These are phyloP conservation scores for Yarrowia phangngaensis DNA, from an alignment of 805 yeast genomes.

Conservation along the genomic window DNA sequence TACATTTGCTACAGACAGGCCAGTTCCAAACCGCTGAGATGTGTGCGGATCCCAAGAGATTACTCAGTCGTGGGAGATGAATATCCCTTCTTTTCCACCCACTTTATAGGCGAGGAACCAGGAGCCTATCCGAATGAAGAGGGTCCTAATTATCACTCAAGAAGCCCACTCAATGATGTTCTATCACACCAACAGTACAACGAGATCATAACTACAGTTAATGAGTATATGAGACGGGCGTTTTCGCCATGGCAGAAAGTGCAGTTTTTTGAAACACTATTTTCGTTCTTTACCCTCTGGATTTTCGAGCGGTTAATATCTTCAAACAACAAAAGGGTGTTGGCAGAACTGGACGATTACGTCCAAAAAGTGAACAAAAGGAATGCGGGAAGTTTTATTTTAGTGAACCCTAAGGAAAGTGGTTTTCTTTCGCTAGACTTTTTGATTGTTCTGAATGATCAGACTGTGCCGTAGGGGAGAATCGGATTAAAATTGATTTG, in stretches of 20 bases:
- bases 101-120: constrained; percentile 21
- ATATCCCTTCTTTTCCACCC: constrained; percentile 11
- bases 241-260: constrained; percentile 22
- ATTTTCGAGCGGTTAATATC: constrained; percentile 6
- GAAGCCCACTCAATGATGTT: constrained; percentile 15
- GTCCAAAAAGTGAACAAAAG: constrained; percentile 1
- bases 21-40: neutral
- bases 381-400: neutral
- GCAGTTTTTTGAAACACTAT: constrained; percentile 6
- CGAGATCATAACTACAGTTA: neutral
- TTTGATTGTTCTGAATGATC: neutral
- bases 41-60: constrained; percentile 19
- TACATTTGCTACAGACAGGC: constrained; percentile 1
- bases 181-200: constrained; percentile 9
- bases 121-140: constrained; percentile 20
- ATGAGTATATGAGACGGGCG: constrained; percentile 16
- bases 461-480: too few relatives aligned
- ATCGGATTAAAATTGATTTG: too few relatives aligned
- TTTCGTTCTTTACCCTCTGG: constrained; percentile 13
- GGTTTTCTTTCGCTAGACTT: constrained; percentile 24
- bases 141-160: constrained; percentile 3
- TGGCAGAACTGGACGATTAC: constrained; percentile 10
- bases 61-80: constrained; percentile 20
- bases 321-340: constrained; percentile 2
- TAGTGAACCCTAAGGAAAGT: constrained; percentile 7